A percentile compares a stretch with the other conserved stretches of the same genome.
These are phyloP conservation scores for Amphicarpaea edgeworthii DNA, from an alignment of 306 rosid genomes.

Conservation along the genomic window DNA sequence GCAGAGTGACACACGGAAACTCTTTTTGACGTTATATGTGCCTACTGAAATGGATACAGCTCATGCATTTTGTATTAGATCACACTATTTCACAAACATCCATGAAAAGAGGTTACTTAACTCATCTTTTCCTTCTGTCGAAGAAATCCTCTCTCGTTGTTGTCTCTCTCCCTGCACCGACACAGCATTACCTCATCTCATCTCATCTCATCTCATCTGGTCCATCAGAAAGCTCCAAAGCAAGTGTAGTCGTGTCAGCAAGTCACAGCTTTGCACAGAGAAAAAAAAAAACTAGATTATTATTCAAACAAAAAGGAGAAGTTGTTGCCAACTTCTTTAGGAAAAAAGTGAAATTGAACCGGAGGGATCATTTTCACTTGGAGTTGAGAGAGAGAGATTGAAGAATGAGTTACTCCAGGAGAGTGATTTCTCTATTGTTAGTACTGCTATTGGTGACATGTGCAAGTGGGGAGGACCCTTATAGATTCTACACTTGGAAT, in stretches of 20 bases:
- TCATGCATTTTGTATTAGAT: neutral
- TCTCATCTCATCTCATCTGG: neutral
- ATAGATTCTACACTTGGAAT: conserved; percentile 82
- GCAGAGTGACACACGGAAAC: neutral
- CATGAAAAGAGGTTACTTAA: neutral
- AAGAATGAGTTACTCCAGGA: conserved; percentile 55
- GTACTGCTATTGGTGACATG: conserved; percentile 55
- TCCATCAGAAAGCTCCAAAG: conserved; percentile 36
- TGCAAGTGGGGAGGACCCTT: conserved; percentile 78
- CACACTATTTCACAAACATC: conserved; percentile 6
- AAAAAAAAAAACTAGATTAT: neutral
- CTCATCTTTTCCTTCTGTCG: conserved; percentile 23
- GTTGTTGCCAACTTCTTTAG: conserved; percentile 33
- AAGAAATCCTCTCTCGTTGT: conserved; percentile 37
- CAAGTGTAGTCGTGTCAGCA: conserved; percentile 14
- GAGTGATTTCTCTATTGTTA: conserved; percentile 41
- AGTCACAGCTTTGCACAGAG: conserved; percentile 34
- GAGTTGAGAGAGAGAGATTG: conserved; percentile 32
- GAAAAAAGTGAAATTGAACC: neutral
- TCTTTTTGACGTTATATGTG: too few relatives aligned
- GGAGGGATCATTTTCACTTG: neutral
- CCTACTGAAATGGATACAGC: too few relatives aligned
- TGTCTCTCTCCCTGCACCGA: conserved; percentile 49
- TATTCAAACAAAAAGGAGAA: neutral
- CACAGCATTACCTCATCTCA: neutral